These are phyloP conservation scores for Crassisporium funariophilum DNA, from an alignment of 768 basidiomycete genomes.

Conservation along the genomic window DNA sequence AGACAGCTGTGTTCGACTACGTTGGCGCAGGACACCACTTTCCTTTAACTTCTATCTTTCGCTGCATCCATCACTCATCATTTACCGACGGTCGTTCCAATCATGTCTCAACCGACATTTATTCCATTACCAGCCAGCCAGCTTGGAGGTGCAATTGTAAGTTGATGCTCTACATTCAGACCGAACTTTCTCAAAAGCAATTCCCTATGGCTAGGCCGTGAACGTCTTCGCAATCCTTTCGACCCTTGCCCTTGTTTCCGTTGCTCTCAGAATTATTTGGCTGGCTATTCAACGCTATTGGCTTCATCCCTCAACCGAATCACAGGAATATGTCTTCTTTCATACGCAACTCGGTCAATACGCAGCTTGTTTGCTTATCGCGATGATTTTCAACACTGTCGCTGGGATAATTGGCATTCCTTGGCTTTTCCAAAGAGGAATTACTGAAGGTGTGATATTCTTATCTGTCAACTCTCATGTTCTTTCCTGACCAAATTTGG, in stretches of 20 bases:
- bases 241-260: conserved; percentile 50
- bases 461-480: not conserved
- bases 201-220: conserved; percentile 37
- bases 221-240: conserved; percentile 58
- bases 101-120: conserved; percentile 24
- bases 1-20: conserved; percentile 24
- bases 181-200: not conserved
- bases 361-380: conserved; percentile 60
- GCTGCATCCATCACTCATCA: conserved; percentile 5
- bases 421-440: conserved; percentile 48
- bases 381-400: conserved; percentile 53
- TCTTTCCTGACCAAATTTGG: conserved; percentile 3
- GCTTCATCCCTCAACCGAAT: conserved; percentile 22
- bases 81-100: conserved; percentile 6
- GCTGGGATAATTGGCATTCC: conserved; percentile 56
- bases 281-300: conserved; percentile 41
- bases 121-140: conserved; percentile 32
- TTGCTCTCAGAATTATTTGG: conserved; percentile 50
- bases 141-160: conserved; percentile 41
- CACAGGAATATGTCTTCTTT: conserved; percentile 63
- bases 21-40: conserved; percentile 45
- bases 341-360: conserved; percentile 73
- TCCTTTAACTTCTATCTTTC: conserved; percentile 17
- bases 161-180: conserved; percentile 12
- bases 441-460: conserved; percentile 47